phyloP scores from a whole-genome alignment of 805 yeast genomes.

The Candida boleticola region DNA sequence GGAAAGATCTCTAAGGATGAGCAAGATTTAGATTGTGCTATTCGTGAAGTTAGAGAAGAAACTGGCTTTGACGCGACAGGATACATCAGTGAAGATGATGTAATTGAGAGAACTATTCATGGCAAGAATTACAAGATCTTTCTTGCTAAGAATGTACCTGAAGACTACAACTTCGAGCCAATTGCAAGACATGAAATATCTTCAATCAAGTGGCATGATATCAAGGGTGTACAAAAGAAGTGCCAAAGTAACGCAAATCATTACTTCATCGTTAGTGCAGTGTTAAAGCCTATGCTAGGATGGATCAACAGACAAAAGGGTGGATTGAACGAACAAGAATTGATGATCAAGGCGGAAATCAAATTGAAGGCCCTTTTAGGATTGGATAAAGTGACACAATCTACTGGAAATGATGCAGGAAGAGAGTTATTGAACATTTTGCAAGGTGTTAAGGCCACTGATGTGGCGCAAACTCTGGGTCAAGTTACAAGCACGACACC shows the following conservation, averaged over 20 bases:
- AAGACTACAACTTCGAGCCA: constrained; percentile 72
- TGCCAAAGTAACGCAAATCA: constrained; percentile 34
- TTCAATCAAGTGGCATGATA: constrained; percentile 74
- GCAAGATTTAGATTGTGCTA: constrained; percentile 81
- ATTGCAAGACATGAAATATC: constrained; percentile 85
- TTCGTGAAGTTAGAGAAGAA: constrained; percentile 90
- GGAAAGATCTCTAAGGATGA: constrained; percentile 96
- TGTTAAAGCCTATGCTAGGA: constrained; percentile 49
- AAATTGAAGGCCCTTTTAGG: constrained; percentile 67
- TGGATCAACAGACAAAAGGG: constrained; percentile 58
- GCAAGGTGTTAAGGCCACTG: constrained; percentile 26
- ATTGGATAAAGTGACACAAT: constrained; percentile 12
- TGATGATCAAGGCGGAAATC: constrained; percentile 61
- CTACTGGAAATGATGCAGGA: constrained; percentile 58
- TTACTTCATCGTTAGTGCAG: constrained; percentile 46
- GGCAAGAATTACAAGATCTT: constrained; percentile 88
- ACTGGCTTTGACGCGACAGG: constrained; percentile 84
- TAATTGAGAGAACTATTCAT: constrained; percentile 72
- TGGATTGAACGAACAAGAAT: constrained; percentile 50
- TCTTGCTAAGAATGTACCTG: constrained; percentile 75
- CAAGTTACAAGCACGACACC: neutral
- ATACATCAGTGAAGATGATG: constrained; percentile 65
- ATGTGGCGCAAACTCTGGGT: too few relatives aligned
- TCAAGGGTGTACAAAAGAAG: constrained; percentile 43
- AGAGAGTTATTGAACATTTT: constrained; percentile 70